Conservation (phyloP, 2,329 filamentous ascomycete species). For the Colletotrichum caudatum region DNA sequence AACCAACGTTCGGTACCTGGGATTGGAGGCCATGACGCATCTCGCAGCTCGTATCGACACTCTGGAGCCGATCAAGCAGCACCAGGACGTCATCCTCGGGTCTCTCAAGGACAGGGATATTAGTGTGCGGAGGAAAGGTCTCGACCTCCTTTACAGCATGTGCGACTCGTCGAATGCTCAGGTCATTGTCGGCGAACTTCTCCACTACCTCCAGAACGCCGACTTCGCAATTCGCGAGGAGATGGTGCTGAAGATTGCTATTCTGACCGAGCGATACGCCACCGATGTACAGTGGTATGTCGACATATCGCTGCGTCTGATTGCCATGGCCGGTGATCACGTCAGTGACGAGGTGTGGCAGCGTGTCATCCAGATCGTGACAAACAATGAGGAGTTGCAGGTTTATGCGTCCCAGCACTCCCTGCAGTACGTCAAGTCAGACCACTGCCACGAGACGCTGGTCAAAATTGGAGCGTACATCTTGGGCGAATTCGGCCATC, state of each 20-base stretch:
- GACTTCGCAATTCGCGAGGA: constrained; percentile 98
- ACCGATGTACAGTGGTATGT: constrained; percentile 99
- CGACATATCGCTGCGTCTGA: constrained; percentile 92
- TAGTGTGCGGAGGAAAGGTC: constrained; percentile 92
- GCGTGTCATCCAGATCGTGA: constrained; percentile 97
- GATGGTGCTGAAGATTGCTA: constrained; percentile 99
- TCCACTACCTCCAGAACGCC: constrained; percentile 94
- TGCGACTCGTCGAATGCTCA: constrained; percentile 96
- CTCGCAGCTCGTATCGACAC: constrained; percentile 93
- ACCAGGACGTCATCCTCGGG: constrained; percentile 94
- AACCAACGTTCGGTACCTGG: constrained; percentile 96
- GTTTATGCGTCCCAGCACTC: constrained; percentile 96
- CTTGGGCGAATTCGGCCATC: constrained; percentile 94
- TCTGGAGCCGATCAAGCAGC: constrained; percentile 96
- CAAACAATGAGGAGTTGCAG: constrained; percentile 98
- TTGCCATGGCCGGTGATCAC: constrained; percentile 97
- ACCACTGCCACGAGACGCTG: constrained; percentile 95
- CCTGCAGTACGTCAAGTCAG: constrained; percentile 89
- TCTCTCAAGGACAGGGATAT: constrained; percentile 96
- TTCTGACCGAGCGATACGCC: constrained; percentile 97
- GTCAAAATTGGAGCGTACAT: constrained; percentile 98
- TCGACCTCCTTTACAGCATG: constrained; percentile 99
- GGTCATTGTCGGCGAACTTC: constrained; percentile 90
- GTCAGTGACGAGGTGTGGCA: constrained; percentile 99
- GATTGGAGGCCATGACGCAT: constrained; percentile 98